Evolutionary conservation across 2,329 filamentous ascomycete species (phyloP), one percentile per base, ranked within the genome.

Genomic region (Curvularia lunata): DNA sequence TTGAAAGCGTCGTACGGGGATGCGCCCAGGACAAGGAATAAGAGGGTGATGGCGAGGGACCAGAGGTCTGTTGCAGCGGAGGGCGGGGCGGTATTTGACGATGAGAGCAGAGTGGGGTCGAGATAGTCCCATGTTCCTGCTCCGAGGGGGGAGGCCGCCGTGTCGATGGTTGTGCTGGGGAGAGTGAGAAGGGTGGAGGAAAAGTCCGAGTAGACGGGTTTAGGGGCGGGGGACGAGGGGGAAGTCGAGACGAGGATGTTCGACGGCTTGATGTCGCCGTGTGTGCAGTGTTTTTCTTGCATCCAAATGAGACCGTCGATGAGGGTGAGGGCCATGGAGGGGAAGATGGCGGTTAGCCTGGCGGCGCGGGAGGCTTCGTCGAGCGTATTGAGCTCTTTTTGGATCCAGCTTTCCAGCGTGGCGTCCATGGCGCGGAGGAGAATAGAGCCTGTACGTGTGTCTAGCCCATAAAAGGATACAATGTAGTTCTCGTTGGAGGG

Each of bases 91-190:
- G 65, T 55, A 6, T 50, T 40, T 0, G 48, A 49, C 5, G 65
- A 60, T 38, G 59, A 60, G 37, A 76, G 66, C 1, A 76, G 68
- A 3, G 63, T 60, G 6, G 75, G 75, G 66, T 78, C 77, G 51
- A 82, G 78, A 69, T 74, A 82, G 54, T 80, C 79, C 78, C 79
- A 82, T 0, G 80, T 83, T 0, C 79, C 80, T 40, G 73, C 78
- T 42, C 78, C 80, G 7, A 77, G 68, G 34, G 71, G 71, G 0
- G 70, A 59, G n/a, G 62, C 42, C 3, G 13, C 37, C 21, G 54
- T 49, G 51, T 62, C 61, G 13, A 54, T 56, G 5, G 40, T 51
- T 2, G 61, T 34, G 9, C 60, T 40, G 3, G 62, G 48, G 12
- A 48, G 45, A 30, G 60, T 34, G 7, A 71, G 58, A 25, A 69